Conservation (phyloP, 495 filamentous ascomycete genomes). For the Penicillium pulvis region DNA sequence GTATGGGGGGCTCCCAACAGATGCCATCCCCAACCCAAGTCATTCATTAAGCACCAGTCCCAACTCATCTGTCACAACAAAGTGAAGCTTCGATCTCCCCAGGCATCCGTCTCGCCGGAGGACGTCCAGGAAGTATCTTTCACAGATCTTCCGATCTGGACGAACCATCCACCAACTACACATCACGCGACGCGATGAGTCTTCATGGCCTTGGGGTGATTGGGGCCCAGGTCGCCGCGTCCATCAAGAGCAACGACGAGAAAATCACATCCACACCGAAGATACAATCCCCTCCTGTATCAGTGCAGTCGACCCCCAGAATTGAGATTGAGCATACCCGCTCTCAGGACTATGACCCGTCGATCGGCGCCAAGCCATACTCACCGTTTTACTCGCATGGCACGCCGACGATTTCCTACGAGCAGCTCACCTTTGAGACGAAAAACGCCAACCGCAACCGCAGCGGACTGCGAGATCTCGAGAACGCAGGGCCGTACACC, state of each 20-base stretch:
- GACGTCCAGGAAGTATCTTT: slow-evolving; percentile 10
- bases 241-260: slow-evolving; percentile 30
- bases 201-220: slow-evolving; percentile 36
- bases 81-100: slow-evolving; percentile 12
- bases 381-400: slow-evolving; percentile 64
- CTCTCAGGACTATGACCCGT: slow-evolving; percentile 43
- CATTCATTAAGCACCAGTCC: slow-evolving; percentile 14
- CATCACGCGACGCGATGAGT: slow-evolving; percentile 21
- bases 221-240: slow-evolving; percentile 34
- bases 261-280: slow-evolving; percentile 19
- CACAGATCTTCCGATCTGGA: slow-evolving; percentile 18
- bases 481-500: slow-evolving; percentile 29
- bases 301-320: slow-evolving; percentile 25
- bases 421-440: slow-evolving; percentile 41
- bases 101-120: slow-evolving; percentile 16
- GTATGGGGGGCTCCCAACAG: slow-evolving; percentile 26
- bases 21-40: slow-evolving; percentile 20
- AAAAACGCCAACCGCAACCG: slow-evolving; percentile 29
- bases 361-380: slow-evolving; percentile 50
- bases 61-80: slow-evolving; percentile 8
- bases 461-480: slow-evolving; percentile 32
- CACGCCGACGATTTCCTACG: slow-evolving; percentile 50
- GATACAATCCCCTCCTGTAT: slow-evolving; percentile 14
- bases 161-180: background rate
- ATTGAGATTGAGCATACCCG: slow-evolving; percentile 15